These are phyloP conservation scores for Thermothelomyces thermophilus DNA, from an alignment of 2,329 filamentous ascomycete genomes.

Conservation along the genomic window DNA sequence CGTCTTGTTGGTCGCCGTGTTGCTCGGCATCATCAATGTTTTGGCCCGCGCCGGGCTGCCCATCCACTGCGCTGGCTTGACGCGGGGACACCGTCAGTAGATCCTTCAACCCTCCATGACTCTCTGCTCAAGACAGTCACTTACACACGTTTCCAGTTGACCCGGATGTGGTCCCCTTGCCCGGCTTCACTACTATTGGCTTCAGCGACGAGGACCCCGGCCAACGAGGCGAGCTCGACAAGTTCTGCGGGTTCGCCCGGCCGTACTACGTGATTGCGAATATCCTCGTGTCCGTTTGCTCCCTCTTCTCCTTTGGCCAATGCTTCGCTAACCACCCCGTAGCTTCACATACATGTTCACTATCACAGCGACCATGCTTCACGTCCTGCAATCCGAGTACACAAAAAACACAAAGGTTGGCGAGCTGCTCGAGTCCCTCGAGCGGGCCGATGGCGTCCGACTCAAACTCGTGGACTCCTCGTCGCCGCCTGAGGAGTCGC, in stretches of 20 bases:
- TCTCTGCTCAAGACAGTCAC: background rate
- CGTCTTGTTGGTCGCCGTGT: conserved; percentile 27
- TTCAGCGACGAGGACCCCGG: conserved; percentile 28
- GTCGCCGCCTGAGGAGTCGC: conserved; percentile 9
- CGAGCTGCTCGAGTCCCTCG: conserved; percentile 23
- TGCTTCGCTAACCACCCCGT: background rate
- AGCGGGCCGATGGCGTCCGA: conserved; percentile 23
- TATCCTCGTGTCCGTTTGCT: conserved; percentile 28
- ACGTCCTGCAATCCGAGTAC: conserved; percentile 29
- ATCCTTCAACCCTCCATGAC: background rate
- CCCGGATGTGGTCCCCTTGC: conserved; percentile 5
- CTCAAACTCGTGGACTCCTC: conserved; percentile 20
- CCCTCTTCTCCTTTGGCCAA: background rate
- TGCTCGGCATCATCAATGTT: conserved; percentile 30
- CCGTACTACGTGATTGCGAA: conserved; percentile 29
- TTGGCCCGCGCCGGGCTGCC: conserved; percentile 32
- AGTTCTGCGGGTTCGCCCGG: conserved; percentile 29
- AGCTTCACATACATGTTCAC: conserved; percentile 21
- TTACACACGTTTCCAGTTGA: conserved; percentile 2
- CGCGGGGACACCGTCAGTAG: conserved; percentile 20
- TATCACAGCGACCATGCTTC: conserved; percentile 16
- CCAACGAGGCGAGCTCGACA: conserved; percentile 27
- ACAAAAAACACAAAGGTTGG: conserved; percentile 24
- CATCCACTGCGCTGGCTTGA: conserved; percentile 31
- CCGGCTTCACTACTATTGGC: conserved; percentile 27